These are phyloP conservation scores for Ramaria sp. DNA, from an alignment of 768 basidiomycete species.

Conservation along the genomic window DNA sequence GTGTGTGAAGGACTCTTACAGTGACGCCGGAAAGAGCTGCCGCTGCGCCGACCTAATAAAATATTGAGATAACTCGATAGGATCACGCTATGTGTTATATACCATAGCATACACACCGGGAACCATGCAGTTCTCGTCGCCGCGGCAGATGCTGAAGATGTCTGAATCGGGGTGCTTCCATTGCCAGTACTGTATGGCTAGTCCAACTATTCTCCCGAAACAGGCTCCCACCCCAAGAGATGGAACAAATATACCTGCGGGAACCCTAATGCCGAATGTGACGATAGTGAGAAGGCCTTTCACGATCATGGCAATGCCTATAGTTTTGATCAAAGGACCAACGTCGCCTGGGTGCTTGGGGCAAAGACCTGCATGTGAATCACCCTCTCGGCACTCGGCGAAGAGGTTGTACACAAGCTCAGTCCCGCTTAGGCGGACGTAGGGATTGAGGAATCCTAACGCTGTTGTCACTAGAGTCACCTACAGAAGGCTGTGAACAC, in stretches of 20 bases:
- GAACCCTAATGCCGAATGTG: slow-evolving; percentile 88
- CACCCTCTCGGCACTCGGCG: slow-evolving; percentile 64
- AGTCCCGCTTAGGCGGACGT: slow-evolving; percentile 88
- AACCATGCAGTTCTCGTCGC: slow-evolving; percentile 63
- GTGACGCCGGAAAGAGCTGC: slow-evolving; percentile 94
- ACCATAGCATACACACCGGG: slow-evolving; percentile 95
- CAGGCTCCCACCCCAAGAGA: slow-evolving; percentile 92
- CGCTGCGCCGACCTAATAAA: slow-evolving; percentile 58
- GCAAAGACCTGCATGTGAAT: slow-evolving; percentile 60
- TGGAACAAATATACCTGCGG: slow-evolving; percentile 95
- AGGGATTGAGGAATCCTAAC: slow-evolving; percentile 81
- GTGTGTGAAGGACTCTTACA: slow-evolving; percentile 29
- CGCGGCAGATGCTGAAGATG: slow-evolving; percentile 58
- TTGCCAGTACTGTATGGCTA: slow-evolving; percentile 68
- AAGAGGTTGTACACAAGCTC: slow-evolving; percentile 91
- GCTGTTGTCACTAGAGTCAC: slow-evolving; percentile 69
- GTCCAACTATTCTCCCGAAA: slow-evolving; percentile 79
- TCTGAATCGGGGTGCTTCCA: slow-evolving; percentile 44
- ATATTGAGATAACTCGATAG: not conserved
- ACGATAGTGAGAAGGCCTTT: slow-evolving; percentile 75
- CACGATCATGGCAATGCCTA: slow-evolving; percentile 70
- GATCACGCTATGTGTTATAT: slow-evolving; percentile 4
- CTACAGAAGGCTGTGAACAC: slow-evolving; percentile 24
- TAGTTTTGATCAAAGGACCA: slow-evolving; percentile 50
- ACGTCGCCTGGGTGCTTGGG: slow-evolving; percentile 48